A percentile compares a stretch with the other conserved stretches of the same genome.
Conservation (phyloP, 306 rosid species). For the Albizia julibrissin region DNA sequence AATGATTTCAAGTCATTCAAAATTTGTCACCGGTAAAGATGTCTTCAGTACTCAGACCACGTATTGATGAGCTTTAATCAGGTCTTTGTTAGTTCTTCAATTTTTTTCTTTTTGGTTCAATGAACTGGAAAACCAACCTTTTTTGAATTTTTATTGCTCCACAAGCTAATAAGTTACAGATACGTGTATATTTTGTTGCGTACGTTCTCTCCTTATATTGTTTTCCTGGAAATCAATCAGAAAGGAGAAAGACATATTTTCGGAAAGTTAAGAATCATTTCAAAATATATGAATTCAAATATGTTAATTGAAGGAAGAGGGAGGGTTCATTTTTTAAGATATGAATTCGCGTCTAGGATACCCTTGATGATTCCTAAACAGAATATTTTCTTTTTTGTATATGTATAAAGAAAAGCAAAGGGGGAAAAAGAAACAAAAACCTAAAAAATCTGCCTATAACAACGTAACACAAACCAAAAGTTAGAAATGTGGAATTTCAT, state of each 20-base stretch:
- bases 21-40: neutral
- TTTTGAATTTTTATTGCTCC: neutral
- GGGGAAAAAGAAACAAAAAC: neutral
- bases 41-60: neutral
- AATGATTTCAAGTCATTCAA: neutral
- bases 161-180: slow-evolving; percentile 9
- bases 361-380: neutral
- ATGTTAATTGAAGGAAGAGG: neutral
- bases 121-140: slow-evolving; percentile 1
- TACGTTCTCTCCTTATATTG: neutral
- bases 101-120: neutral
- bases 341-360: slow-evolving; percentile 1
- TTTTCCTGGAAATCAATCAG: neutral
- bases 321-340: slow-evolving; percentile 3
- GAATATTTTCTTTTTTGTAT: neutral
- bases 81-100: neutral
- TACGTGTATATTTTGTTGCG: neutral
- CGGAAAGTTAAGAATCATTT: neutral
- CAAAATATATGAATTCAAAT: neutral
- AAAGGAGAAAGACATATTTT: neutral
- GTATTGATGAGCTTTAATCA: neutral
- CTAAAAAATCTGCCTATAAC: neutral
- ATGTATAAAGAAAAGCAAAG: neutral
- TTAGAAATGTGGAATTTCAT: slow-evolving; percentile 52
- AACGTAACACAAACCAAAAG: slow-evolving; percentile 36